A percentile compares a stretch with the other conserved stretches of the same genome.
Conservation (phyloP, 495 filamentous ascomycete species). For the Penicillium tannophilum region DNA sequence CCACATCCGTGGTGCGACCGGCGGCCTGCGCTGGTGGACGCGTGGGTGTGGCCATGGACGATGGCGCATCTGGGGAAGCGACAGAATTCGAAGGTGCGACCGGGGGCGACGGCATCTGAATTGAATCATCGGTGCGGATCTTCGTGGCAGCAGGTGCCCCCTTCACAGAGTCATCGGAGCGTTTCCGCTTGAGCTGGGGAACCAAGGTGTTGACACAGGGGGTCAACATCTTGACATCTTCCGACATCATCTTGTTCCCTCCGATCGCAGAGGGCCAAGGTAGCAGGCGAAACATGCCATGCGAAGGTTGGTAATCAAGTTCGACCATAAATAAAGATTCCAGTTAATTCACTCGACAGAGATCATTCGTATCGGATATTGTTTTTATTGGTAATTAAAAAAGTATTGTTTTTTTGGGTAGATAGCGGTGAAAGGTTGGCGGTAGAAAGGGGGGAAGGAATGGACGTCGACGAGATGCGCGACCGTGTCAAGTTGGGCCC, state of each 20-base stretch:
- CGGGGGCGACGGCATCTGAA: slow-evolving; percentile 7
- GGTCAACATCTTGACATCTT: slow-evolving; percentile 50
- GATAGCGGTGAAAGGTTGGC: slow-evolving; percentile 12
- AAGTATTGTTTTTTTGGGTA: not conserved
- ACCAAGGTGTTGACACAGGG: slow-evolving; percentile 38
- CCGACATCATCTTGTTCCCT: slow-evolving; percentile 55
- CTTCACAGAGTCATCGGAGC: slow-evolving; percentile 41
- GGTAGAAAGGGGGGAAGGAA: slow-evolving; percentile 22
- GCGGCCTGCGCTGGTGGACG: slow-evolving; percentile 25
- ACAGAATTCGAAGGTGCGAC: slow-evolving; percentile 3
- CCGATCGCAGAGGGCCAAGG: slow-evolving; percentile 59
- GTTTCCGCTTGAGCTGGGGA: slow-evolving; percentile 57
- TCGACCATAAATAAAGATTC: slow-evolving; percentile 6
- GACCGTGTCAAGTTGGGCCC: slow-evolving; percentile 26
- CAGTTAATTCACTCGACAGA: slow-evolving; percentile 3
- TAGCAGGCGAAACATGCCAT: slow-evolving; percentile 61
- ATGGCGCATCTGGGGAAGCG: slow-evolving; percentile 7
- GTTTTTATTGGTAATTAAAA: slow-evolving; percentile 7
- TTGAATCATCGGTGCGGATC: slow-evolving; percentile 28
- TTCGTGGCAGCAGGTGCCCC: slow-evolving; percentile 40
- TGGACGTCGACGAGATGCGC: slow-evolving; percentile 31
- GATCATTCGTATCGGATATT: not conserved
- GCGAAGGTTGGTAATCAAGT: slow-evolving; percentile 4
- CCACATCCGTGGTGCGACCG: slow-evolving; percentile 31
- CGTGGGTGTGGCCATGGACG: slow-evolving; percentile 16